Evolutionary conservation across 1,284 basidiomycete species (phyloP), one percentile per base, ranked within the genome.

Genomic region (Marasmius oreades): DNA sequence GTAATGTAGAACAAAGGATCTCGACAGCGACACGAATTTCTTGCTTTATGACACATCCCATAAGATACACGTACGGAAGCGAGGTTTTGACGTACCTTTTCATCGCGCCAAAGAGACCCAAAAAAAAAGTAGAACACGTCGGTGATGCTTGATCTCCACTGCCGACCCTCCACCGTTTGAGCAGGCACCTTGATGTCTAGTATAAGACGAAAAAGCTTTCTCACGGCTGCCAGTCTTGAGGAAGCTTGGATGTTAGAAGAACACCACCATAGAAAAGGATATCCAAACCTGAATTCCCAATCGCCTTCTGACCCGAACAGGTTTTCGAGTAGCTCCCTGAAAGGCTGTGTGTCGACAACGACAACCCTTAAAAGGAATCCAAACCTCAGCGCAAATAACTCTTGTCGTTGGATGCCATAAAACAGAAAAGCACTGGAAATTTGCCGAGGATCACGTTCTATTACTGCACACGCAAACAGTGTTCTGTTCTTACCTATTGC

Each of bases 91-190:
- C 74, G 55, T 62, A 85, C 88, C 66, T 75, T 74, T 46, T 80
- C 74, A 62, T 88, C 86, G n/a, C 69, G 64, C 87, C 86, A 89
- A 45, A 87, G 61, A 2, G 79, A 66, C n/a, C 73, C 72, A 62
- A 90, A 89, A 68, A 81, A 89, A 26, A 70, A 69, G 45, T 74
- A 74, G 64, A 88, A 86, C 39, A 87, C 70, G 44, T 79, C 77
- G 16, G 76, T 75, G 5, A 87, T 74, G 51, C 77, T 82, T 2
- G 82, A 77, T 23, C 79, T 76, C 85, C 86, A 89, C 66, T 86
- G 85, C 14, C 82, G 75, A 55, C 79, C 84, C 62, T 86, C 84
- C 1, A 87, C 73, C 37, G 69, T 66, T 63, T 88, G 86, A 0
- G 75, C 73, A 0, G 83, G 80, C 59, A 77, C 85, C 12, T 78